Evolutionary conservation across 768 basidiomycete species (phyloP), one percentile per base, ranked within the genome.

Genomic region (Pholiota conissans): DNA sequence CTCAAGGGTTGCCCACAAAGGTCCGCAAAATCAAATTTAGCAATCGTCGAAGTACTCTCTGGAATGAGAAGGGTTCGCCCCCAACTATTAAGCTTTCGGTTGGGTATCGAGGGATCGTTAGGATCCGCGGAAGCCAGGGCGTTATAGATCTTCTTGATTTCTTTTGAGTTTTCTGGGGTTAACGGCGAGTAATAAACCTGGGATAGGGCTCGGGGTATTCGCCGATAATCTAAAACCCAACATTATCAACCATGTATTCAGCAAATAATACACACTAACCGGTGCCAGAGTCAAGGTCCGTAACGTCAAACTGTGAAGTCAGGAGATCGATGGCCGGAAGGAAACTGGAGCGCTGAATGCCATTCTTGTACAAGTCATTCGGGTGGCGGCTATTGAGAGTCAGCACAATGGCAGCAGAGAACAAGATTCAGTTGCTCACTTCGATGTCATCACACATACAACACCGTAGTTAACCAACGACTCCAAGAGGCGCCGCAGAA

Each of bases 291-390:
- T 98, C 89, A 24, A 99, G 83, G 72, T 98, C 94, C 0, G 90
- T 91, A 13, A 98, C 88, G 48, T 89, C 84, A 61, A 97, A 95
- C 13, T 81, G 85, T 0, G 84, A 73, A 75, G 97, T 98, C 63
- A 99, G 83, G 27, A 98, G 81, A 48, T 98, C 91, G 58, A 99
- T 98, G 26, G 94, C 89, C 9, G 97, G 97, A 46, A 98, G 68
- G 74, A 99, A 99, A 66, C 93, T 95, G 3, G 89, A 84, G 3
- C 97, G 84, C 70, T 99, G 97, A 40, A 99, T 97, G 0, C 97
- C 97, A 62, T 98, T 98, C 83, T 96, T 95, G 79, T 99, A 99
- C 1, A 99, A 79, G 28, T 98, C 93, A 65, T 98, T 90, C 2
- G 97, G 97, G 69, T 97, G 94, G 58, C 97, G 97, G 74, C 96